Base-by-base conservation (phyloP, 2,329 filamentous ascomycete species). In the Colletotrichum sansevieriae region DNA sequence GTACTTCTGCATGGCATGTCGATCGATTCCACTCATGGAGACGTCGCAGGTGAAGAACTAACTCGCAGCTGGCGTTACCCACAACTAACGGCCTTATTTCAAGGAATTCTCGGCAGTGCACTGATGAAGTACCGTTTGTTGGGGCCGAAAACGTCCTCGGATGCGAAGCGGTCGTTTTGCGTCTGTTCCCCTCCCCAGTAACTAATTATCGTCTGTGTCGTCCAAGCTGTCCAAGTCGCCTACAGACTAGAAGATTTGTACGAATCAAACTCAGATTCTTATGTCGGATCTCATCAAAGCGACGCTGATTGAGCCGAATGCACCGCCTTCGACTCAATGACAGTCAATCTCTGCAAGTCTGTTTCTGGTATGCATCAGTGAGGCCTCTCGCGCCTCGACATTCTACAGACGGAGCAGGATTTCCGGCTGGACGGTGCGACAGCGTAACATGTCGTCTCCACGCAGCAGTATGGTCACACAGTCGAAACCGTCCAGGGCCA, bases 101-200 rank as follows among this genome's bases (percentile, higher is more conserved):
- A 37, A 37, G 35, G 35, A 37, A 37, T 2, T 37, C 12, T 37
- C 12, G 35, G 9, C 4, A 9, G 22, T 33, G 33, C 13, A 39
- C 11, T n/a, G 43, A 9, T 44, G 39, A 9, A n/a, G 22, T 22
- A 15, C 20, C 33, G 52, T 46, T 33, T 4, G 55, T 58, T 46
- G 58, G 58, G 46, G 58, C 58, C 58, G 58, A 61, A 22, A 37
- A 41, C n/a, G 25, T 20, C 58, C 33, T 52, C 58, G 58, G 58
- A 61, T 61, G 58, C 58, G 46, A 61, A 44, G 18, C 35, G 20
- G 18, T 52, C 43, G 25, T 35, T 4, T 25, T 4, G 25, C 20
- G 41, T 29, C 47, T 29, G 22, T 51, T 8, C 47, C 13, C 10
- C 25, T 22, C 25, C 25, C 25, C 25, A 25, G 4, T 5, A 25